These are phyloP conservation scores for Phylloporus arenicola DNA, from an alignment of 768 basidiomycete genomes.

Conservation along the genomic window DNA sequence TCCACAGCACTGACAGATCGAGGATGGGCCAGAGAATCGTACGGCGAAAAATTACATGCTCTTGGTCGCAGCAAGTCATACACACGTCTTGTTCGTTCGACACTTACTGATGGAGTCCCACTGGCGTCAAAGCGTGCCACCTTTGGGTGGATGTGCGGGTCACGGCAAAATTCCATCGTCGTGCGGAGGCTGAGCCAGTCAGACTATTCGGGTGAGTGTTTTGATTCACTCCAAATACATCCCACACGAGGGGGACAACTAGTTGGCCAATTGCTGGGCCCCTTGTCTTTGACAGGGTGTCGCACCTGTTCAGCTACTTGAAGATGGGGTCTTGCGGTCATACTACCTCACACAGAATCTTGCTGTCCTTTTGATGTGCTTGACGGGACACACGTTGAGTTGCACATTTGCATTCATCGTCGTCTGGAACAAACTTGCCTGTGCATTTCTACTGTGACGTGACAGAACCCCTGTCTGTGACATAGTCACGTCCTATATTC, in stretches of 20 bases:
- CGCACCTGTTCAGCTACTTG: slow-evolving; percentile 6
- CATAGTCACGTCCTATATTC: slow-evolving; percentile 19
- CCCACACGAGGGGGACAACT: slow-evolving; percentile 23
- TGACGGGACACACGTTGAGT: slow-evolving; percentile 28
- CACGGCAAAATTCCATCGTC: slow-evolving; percentile 1
- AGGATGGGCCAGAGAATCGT: slow-evolving; percentile 1
- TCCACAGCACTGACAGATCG: background rate
- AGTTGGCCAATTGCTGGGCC: slow-evolving; percentile 4
- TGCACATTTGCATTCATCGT: slow-evolving; percentile 21
- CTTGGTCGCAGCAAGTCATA: slow-evolving; percentile 21
- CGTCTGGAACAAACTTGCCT: slow-evolving; percentile 30
- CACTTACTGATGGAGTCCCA: slow-evolving; percentile 18
- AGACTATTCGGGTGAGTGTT: slow-evolving; percentile 25
- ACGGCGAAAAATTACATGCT: slow-evolving; percentile 27
- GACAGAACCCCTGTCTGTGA: slow-evolving; percentile 27
- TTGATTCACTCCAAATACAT: slow-evolving; percentile 27
- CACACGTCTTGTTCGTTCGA: slow-evolving; percentile 14
- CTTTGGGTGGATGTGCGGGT: background rate
- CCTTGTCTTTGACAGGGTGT: background rate
- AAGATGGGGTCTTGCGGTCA: slow-evolving; percentile 11
- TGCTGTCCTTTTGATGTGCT: slow-evolving; percentile 18
- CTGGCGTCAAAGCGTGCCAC: slow-evolving; percentile 12
- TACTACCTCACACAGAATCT: slow-evolving; percentile 28
- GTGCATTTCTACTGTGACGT: slow-evolving; percentile 22
- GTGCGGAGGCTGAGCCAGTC: slow-evolving; percentile 5